Conservation (phyloP, 441 rosid species). For the Mallotus japonicus region DNA sequence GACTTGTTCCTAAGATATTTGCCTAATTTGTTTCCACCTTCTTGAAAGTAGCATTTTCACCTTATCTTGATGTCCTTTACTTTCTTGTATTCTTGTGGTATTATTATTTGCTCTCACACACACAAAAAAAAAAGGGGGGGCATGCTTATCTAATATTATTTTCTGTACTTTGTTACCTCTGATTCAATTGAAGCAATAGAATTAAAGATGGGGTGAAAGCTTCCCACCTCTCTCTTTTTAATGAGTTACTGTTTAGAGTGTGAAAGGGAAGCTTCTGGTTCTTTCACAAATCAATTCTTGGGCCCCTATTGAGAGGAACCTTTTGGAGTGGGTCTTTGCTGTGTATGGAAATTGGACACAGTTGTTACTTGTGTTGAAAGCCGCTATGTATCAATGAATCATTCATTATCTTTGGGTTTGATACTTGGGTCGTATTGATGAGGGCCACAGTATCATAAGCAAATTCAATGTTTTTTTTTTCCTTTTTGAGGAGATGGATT, state of each 20-base stretch:
- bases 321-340: neutral
- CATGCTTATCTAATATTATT: neutral
- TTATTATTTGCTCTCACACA: neutral
- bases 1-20: neutral
- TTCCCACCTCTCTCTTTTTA: neutral
- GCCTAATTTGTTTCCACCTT: neutral
- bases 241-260: neutral
- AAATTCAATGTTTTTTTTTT: neutral
- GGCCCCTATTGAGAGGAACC: neutral
- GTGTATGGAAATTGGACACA: neutral
- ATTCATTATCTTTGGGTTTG: neutral
- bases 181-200: neutral
- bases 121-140: neutral
- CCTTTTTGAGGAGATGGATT: neutral
- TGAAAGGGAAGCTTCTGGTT: neutral
- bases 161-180: neutral
- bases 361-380: slow-evolving; percentile 1
- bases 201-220: neutral
- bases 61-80: neutral
- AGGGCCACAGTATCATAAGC: neutral
- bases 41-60: neutral
- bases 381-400: neutral
- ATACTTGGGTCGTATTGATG: neutral
- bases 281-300: neutral
- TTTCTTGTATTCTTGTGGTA: neutral